Evolutionary conservation across 2,329 filamentous ascomycete genomes (phyloP), one percentile per base, ranked within the genome.

Genomic region (Phoma sp.): DNA sequence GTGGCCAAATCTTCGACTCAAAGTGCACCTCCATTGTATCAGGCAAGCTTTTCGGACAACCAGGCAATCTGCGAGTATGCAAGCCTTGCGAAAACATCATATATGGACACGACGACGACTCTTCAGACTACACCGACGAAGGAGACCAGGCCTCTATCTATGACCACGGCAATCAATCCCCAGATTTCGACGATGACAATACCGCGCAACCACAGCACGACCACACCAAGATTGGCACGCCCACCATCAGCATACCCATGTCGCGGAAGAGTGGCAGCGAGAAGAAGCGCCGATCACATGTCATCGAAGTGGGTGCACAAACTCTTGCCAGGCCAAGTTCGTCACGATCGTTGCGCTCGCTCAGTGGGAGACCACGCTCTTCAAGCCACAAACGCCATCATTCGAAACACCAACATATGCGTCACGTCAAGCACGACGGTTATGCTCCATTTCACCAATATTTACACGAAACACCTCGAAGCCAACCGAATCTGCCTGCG

Each of bases 1-100:
- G 95, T 71, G 95, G 95, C n/a, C 96, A 96, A 69, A 99, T 99
- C 37, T 99, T 99, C 69, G 95, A 98, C 74, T 91, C 91, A 4
- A 96, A 96, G 74, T 99, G 95, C 76, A 99, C 93, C 0, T 90
- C 90, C 5, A 87, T 93, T n/a, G 91, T 98, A 20, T 85, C 92
- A 5, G 95, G 93, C 5, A 85, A 90, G 59, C 87, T 88, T 42
- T 98, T 99, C 72, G 93, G 92, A 14, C 92, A 97, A 42, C 85
- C 87, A 40, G 90, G 92, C 6, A 91, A 87, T 12, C 81, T 99
- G 34, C 85, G 93, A 53, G 91, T 99, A 11, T 99, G 95, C 78
- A 96, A 93, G 66, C 91, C 91, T 18, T 99, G 95, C 67, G 87
- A 98, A 62, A 86, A 87, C 47, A 92, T 98, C 69, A 96, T 99